Evolutionary conservation across 75 land plant genomes (phyloP).

Genomic region (Pinus albicaulis): DNA sequence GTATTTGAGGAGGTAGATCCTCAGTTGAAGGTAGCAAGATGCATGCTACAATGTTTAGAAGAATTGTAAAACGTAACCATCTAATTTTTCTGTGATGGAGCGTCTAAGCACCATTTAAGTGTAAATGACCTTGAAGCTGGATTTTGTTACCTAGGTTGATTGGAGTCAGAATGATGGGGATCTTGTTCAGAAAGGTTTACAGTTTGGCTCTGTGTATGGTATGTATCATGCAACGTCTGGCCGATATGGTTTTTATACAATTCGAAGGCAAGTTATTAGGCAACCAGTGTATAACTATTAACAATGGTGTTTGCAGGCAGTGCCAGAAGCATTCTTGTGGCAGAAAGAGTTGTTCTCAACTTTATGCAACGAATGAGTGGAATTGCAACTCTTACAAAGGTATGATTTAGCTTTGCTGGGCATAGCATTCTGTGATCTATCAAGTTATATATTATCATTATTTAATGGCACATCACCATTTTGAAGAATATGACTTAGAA

Average conservation of each 20-base stretch:
- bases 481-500: background rate
- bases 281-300: background rate
- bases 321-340: slow-evolving; percentile 82
- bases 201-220: slow-evolving; percentile 89
- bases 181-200: slow-evolving; percentile 58
- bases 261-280: background rate
- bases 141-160: slow-evolving; percentile 51
- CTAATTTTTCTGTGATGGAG: background rate
- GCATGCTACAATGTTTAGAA: background rate
- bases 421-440: background rate
- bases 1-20: slow-evolving; percentile 89
- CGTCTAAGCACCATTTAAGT: background rate
- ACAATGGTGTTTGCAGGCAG: slow-evolving; percentile 44
- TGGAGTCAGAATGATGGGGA: slow-evolving; percentile 86
- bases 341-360: slow-evolving; percentile 93
- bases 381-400: slow-evolving; percentile 94
- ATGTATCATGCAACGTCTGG: slow-evolving; percentile 1
- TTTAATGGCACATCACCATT: background rate
- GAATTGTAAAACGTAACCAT: background rate
- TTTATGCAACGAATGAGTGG: slow-evolving; percentile 99
- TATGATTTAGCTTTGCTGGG: background rate
- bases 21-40: slow-evolving; percentile 61
- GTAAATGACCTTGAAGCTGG: background rate
- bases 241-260: slow-evolving; percentile 1
- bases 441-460: background rate